Evolutionary conservation across 306 rosid species (phyloP).

Genomic region (Castanopsis chinensis): DNA sequence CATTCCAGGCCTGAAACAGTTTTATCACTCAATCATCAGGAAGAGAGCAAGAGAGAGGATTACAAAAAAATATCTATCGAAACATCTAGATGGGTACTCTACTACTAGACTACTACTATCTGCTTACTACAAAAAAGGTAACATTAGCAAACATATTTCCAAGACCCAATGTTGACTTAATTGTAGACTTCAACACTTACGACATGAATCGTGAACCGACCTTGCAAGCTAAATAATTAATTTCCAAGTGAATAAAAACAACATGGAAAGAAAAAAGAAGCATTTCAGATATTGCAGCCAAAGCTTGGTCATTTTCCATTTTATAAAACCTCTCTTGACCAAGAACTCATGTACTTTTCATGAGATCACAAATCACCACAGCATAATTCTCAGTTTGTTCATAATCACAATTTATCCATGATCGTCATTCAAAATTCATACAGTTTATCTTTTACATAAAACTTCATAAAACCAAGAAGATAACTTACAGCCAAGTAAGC

Average conservation of each 20-base stretch:
- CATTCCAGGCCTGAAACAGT: slow-evolving; percentile 81
- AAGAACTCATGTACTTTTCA: background rate
- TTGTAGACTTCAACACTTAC: background rate
- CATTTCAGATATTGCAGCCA: slow-evolving; percentile 10
- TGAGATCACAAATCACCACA: background rate
- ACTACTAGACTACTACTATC: background rate
- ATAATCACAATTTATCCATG: background rate
- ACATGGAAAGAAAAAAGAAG: background rate
- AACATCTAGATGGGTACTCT: background rate
- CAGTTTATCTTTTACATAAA: background rate
- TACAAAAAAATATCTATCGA: background rate
- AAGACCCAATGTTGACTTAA: background rate
- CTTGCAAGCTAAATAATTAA: background rate
- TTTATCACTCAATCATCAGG: slow-evolving; percentile 24
- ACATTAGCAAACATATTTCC: background rate
- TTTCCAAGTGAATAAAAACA: background rate
- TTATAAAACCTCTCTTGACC: background rate
- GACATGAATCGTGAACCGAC: background rate
- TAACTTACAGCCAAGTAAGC: slow-evolving; percentile 98
- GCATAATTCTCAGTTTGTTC: background rate
- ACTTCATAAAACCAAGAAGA: slow-evolving; percentile 3
- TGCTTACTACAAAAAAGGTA: background rate
- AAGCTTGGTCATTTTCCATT: background rate
- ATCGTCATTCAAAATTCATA: background rate
- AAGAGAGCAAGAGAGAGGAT: background rate